phyloP scores from a whole-genome alignment of 257 asterid species.

The Thymus mandschuricus region DNA sequence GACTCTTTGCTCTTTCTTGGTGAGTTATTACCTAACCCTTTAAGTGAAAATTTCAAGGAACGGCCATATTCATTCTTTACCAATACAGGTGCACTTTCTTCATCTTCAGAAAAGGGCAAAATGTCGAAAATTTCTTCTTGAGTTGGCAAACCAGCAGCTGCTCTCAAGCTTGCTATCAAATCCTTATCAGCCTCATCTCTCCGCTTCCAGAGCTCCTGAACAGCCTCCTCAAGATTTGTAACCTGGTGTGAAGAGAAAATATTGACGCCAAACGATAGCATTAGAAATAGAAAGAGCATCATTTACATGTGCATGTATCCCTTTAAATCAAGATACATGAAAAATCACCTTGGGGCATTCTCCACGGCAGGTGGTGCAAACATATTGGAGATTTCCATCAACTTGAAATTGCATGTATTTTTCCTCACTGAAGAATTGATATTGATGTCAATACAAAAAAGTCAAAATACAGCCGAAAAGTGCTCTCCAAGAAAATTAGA shows the following conservation, averaged over 20 bases:
- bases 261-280: constrained; percentile 14
- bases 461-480: constrained; percentile 23
- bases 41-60: constrained; percentile 80
- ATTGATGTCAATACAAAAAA: constrained; percentile 28
- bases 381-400: constrained; percentile 89
- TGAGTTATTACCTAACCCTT: constrained; percentile 76
- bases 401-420: constrained; percentile 91
- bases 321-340: constrained; percentile 18
- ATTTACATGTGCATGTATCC: constrained; percentile 16
- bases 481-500: neutral
- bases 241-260: constrained; percentile 49
- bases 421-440: constrained; percentile 63
- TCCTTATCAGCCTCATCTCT: constrained; percentile 89
- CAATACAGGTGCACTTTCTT: constrained; percentile 58
- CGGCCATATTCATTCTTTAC: constrained; percentile 65
- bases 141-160: constrained; percentile 95
- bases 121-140: constrained; percentile 83
- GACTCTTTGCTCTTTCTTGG: constrained; percentile 70
- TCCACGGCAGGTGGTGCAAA: constrained; percentile 92
- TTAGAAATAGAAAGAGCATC: constrained; percentile 8
- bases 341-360: constrained; percentile 76
- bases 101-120: constrained; percentile 94
- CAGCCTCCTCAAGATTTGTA: constrained; percentile 81
- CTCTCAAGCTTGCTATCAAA: constrained; percentile 80
- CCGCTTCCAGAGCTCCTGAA: constrained; percentile 96